phyloP scores from a whole-genome alignment of 345 rosid species.

The Salix koriyanagi region DNA sequence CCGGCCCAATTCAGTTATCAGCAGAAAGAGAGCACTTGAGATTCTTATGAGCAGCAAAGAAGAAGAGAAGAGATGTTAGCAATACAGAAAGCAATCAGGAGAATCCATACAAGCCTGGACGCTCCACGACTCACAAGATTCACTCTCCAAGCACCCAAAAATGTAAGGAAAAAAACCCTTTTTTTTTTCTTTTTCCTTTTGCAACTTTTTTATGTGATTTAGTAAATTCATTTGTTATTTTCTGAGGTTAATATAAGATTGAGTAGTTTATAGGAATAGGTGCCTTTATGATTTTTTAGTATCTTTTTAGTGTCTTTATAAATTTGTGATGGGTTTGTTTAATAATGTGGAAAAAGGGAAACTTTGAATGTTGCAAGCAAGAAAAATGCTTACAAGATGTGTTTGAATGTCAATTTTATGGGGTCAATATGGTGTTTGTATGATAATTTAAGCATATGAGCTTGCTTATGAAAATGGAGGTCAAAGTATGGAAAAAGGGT shows the following conservation, averaged over 20 bases:
- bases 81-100: constrained; percentile 10
- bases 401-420: neutral
- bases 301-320: too few species aligned
- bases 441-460: neutral
- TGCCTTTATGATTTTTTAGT: too few species aligned
- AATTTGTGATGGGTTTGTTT: too few species aligned
- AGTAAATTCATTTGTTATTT: neutral
- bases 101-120: constrained; percentile 11
- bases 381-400: too few species aligned
- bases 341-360: too few species aligned
- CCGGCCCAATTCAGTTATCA: too few species aligned
- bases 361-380: too few species aligned
- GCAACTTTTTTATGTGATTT: neutral
- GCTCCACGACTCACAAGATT: constrained; percentile 25
- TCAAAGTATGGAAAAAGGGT: neutral
- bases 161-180: constrained; percentile 27
- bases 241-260: neutral
- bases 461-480: neutral
- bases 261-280: too few species aligned
- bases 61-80: neutral
- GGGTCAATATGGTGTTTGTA: neutral
- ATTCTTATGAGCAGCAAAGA: neutral
- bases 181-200: neutral
- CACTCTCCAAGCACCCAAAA: constrained; percentile 47
- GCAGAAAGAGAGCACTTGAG: too few species aligned